Percentiles rank a stretch among this genome's conserved stretches.
phyloP scores from a whole-genome alignment of 2,329 filamentous ascomycete genomes.

The Pseudopithomyces chartarum region DNA sequence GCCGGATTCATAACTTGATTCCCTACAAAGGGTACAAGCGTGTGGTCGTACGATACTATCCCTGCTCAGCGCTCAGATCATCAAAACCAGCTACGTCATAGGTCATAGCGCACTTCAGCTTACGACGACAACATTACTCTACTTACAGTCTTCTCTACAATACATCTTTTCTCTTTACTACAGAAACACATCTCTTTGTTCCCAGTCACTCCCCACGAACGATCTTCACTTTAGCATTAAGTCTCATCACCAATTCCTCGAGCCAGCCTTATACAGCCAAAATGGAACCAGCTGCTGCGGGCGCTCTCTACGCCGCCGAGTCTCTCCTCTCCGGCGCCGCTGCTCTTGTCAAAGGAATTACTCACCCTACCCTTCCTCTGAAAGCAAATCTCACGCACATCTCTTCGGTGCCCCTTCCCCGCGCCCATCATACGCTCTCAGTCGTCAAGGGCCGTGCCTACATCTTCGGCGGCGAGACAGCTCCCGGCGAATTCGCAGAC shows the following conservation, averaged over 20 bases:
- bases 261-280: background rate
- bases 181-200: background rate
- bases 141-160: background rate
- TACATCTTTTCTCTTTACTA: background rate
- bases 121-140: conserved; percentile 2
- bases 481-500: conserved; percentile 49
- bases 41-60: no score
- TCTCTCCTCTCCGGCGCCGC: conserved; percentile 46
- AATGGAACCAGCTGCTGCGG: conserved; percentile 46
- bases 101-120: background rate
- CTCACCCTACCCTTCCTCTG: conserved; percentile 57
- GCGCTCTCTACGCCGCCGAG: conserved; percentile 45
- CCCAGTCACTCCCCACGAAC: background rate
- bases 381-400: conserved; percentile 58
- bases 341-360: conserved; percentile 54
- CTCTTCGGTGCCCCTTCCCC: conserved; percentile 50
- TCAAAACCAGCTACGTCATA: conserved; percentile 2
- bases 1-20: no score
- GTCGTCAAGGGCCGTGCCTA: conserved; percentile 60
- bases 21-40: no score
- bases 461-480: conserved; percentile 58
- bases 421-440: conserved; percentile 58
- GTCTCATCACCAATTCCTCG: background rate
- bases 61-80: no score
- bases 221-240: background rate